Evolutionary conservation across 495 filamentous ascomycete species (phyloP), one percentile per base, ranked within the genome.

Genomic region (Penicillium herquei): DNA sequence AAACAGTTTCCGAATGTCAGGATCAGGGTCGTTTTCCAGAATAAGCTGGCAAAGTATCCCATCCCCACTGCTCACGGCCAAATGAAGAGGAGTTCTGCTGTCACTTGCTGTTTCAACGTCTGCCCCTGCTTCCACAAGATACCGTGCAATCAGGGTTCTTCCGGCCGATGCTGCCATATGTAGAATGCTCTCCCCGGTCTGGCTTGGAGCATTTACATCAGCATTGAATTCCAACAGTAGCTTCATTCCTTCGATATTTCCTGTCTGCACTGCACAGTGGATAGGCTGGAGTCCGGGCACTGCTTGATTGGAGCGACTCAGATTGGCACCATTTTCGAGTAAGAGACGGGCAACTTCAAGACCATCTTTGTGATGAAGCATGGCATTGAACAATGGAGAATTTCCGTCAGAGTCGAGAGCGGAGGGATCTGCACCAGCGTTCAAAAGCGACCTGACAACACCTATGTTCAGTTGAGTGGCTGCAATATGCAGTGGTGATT

Each of bases 1-100:
- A 16, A 14, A 49, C 26, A 18, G 49, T 55, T 64, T 52, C 63
- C 57, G 62, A 61, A 57, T 16, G 11, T 42, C 47, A 13, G 54
- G 47, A 37, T 44, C 39, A 0, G 26, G 30, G 17, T 56, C 39
- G 32, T 51, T 42, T 13, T 39, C 7, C 8, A 50, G 39, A 16
- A 41, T 21, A 17, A 21, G 26, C 26, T 46, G 43, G 8, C 17
- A 30, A 11, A 30, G 7, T 8, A 13, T 5, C 10, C 5, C 18
- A 30, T 18, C 11, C 11, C 7, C 43, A 6, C 13, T 39, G 8
- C 3, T 39, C 10, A 16, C 34, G 12, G 49, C 49, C 7, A 6
- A 26, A 39, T 39, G 33, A 6, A 51, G 49, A 5, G 49, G n/a
- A 13, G 2, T 37, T 37, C 34, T 37, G 34, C 34, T 7, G 12